Evolutionary conservation across 1,284 basidiomycete species (phyloP).

Genomic region (Cryptococcus deneoformans): DNA sequence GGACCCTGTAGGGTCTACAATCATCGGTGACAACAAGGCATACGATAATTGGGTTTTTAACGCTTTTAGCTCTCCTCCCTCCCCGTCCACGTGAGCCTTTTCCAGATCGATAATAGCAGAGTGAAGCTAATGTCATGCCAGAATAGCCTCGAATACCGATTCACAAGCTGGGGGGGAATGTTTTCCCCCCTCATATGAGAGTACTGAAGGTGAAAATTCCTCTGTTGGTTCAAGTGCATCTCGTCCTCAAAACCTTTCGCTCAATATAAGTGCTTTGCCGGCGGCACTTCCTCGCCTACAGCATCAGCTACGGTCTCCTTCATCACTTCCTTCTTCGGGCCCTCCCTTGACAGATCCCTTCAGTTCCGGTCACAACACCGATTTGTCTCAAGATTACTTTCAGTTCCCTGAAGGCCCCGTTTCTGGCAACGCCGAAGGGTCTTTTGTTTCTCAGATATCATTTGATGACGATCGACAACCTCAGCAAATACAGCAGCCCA

Average conservation of each 20-base stretch:
- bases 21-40: constrained; percentile 5
- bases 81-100: constrained; percentile 41
- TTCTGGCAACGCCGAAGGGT: constrained; percentile 19
- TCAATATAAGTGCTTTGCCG: constrained; percentile 32
- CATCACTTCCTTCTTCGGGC: constrained; percentile 30
- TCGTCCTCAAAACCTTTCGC: constrained; percentile 35
- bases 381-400: constrained; percentile 39
- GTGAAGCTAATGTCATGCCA: constrained; percentile 4
- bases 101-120: background rate
- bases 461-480: background rate
- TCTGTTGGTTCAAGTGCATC: constrained; percentile 16
- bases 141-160: constrained; percentile 39
- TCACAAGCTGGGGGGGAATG: constrained; percentile 42
- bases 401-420: constrained; percentile 25
- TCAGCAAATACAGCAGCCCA: constrained; percentile 1
- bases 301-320: constrained; percentile 27
- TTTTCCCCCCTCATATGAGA: constrained; percentile 35
- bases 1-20: constrained; percentile 6
- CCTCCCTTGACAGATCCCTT: constrained; percentile 39
- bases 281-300: constrained; percentile 6
- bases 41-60: constrained; percentile 11
- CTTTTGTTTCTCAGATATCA: constrained; percentile 14
- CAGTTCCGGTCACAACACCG: constrained; percentile 15
- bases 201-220: constrained; percentile 15
- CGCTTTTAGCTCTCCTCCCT: constrained; percentile 35